Base-by-base conservation (phyloP, 1,139 yeast genomes). In the Ogataea hybrid region DNA sequence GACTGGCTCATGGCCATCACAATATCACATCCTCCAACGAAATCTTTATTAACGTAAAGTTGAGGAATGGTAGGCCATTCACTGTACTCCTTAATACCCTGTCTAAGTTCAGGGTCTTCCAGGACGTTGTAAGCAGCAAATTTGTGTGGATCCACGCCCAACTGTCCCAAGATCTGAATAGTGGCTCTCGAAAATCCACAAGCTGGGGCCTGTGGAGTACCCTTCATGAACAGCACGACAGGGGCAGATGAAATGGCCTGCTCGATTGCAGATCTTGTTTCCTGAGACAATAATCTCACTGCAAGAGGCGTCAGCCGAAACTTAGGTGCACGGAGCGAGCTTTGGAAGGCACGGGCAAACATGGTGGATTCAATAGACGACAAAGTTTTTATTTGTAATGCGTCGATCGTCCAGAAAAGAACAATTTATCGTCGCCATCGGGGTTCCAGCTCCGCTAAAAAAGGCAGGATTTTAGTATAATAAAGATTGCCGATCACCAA, bases 181-280 rank as follows among this genome's bases (percentile, higher is more conserved):
- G 97, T 87, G 40, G 96, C 95, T 59, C 96, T 79, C 6, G 97
- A 89, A 61, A 94, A 94, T 1, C 99, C 98, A 71, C 99, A 94
- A 58, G 89, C 95, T 23, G 99, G 99, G 46, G 86, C 88, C 59
- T 90, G 97, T 1, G 99, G 99, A 1, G 98, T 94, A 9, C 96
- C 96, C 62, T 87, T 87, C 96, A 87, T 87, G 69, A 90, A 90
- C 25, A 94, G 73, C 9, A 94, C 98, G 11, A 92, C 97, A 15
- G 96, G 96, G 1, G 97, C 94, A 12, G 95, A 81, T 5, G 68
- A 70, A 22, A 92, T 84, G 1, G 97, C 97, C 43, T 77, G 74
- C 55, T 84, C 89, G 47, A 92, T 88, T 36, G 97, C 97, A 27
- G 75, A 70, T 54, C 75, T 79, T 51, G 92, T 85, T 54, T 88